These are phyloP conservation scores for Dicorynia guianensis DNA, from an alignment of 306 rosid species.

Conservation along the genomic window DNA sequence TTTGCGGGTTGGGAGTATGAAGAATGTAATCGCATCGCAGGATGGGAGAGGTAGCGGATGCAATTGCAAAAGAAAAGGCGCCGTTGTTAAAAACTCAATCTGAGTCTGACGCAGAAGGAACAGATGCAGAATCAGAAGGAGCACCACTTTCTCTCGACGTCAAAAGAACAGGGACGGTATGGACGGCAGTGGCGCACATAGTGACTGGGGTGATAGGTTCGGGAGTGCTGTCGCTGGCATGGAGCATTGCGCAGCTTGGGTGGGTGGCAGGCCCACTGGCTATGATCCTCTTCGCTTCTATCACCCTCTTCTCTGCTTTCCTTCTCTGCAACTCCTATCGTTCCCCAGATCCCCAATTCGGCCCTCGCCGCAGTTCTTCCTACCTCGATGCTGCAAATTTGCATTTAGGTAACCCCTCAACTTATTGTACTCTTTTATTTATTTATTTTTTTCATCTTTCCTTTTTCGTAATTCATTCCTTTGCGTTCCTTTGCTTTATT, in stretches of 20 bases:
- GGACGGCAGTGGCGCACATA: slow-evolving; percentile 70
- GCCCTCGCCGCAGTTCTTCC: slow-evolving; percentile 53
- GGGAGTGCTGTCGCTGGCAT: slow-evolving; percentile 61
- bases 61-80: no score
- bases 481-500: no score
- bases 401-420: slow-evolving; percentile 41
- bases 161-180: slow-evolving; percentile 50
- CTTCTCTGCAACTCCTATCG: slow-evolving; percentile 58
- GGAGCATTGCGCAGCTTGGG: slow-evolving; percentile 69
- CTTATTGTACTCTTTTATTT: neutral
- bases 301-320: slow-evolving; percentile 54
- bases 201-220: slow-evolving; percentile 73
- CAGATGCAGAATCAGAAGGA: no score
- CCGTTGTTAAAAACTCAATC: no score
- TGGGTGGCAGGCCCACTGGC: slow-evolving; percentile 65
- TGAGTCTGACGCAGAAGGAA: no score
- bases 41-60: no score
- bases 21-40: no score
- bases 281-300: slow-evolving; percentile 47
- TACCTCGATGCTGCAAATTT: slow-evolving; percentile 55
- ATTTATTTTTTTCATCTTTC: neutral
- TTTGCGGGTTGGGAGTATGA: no score
- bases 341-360: slow-evolving; percentile 61
- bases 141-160: no score
- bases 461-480: neutral